Base-by-base conservation (phyloP, 768 basidiomycete genomes). In the Lentinus brumalis region DNA sequence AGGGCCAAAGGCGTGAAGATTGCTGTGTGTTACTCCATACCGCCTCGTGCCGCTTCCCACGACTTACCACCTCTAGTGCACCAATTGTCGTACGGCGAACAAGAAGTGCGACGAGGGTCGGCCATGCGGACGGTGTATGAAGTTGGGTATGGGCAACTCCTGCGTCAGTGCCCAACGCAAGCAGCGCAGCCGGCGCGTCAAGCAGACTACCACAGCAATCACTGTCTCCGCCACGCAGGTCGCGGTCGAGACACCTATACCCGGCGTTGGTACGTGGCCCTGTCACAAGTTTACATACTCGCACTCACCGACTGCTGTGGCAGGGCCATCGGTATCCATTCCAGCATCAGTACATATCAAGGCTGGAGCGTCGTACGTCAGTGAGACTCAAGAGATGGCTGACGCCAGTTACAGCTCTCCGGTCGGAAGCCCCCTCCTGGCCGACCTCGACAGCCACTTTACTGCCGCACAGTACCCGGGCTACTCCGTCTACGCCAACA, bases 71-170 rank as follows among this genome's bases (percentile, higher is more conserved):
- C 16, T 47, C 18, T 26, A 61, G 60, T 61, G 60, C 50, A 61
- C 60, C 32, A 51, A 61, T 35, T 61, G 60, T 30, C 54, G 54
- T 5, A 49, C 16, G 18, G 50, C 44, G 18, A 44, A 39, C 31
- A 61, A 61, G 54, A 49, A 49, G 26, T 61, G 60, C 54, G 60
- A 61, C 54, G 60, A 61, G 35, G 60, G 35, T 15, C 60, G 53
- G 32, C 60, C 60, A 15, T 61, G 60, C 21, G 12, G 4, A 21
- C 60, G 60, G 12, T 61, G 60, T 50, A 26, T 61, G 41, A 50
- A 46, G 21, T 4, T 26, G 21, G 32, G 55, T 14, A 16, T 51
- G 49, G 50, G 3, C 3, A 42, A 44, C 32, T 44, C 49, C 30
- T 61, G 60, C 52, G 21, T 53, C n/a, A 39, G 52, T n/a, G 52